A percentile compares a stretch with the other conserved stretches of the same genome.
These are phyloP conservation scores for Cokeromyces recurvatus DNA, from an alignment of 371 early-diverging fungal genomes.

Conservation along the genomic window DNA sequence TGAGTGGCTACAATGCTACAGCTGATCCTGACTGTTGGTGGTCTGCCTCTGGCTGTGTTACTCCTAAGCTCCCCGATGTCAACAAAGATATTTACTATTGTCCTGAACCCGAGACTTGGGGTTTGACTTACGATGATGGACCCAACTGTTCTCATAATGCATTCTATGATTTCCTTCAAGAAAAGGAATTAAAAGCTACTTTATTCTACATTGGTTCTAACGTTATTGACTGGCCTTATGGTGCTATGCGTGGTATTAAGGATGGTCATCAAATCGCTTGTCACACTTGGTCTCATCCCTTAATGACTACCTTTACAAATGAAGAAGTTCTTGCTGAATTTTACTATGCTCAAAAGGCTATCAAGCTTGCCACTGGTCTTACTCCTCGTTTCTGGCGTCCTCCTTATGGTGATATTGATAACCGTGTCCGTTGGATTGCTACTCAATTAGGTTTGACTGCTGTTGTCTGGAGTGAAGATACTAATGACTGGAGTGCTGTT, in stretches of 20 bases:
- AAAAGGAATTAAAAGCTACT: conserved; percentile 21
- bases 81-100: conserved; percentile 35
- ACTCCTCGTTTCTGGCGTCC: conserved; percentile 58
- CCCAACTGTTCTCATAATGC: conserved; percentile 52
- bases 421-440: conserved; percentile 51
- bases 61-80: conserved; percentile 30
- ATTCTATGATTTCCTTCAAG: conserved; percentile 39
- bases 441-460: conserved; percentile 43
- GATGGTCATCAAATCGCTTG: conserved; percentile 50
- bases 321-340: conserved; percentile 56
- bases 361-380: conserved; percentile 50
- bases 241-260: conserved; percentile 44
- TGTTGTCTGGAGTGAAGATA: conserved; percentile 46
- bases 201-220: conserved; percentile 40
- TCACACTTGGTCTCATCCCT: conserved; percentile 58
- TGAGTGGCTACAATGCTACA: conserved; percentile 21
- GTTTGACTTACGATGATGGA: conserved; percentile 46
- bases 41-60: conserved; percentile 33
- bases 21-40: conserved; percentile 49
- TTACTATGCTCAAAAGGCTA: conserved; percentile 45
- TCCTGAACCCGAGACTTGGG: conserved; percentile 43
- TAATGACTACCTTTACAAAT: conserved; percentile 49
- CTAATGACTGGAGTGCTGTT: conserved; percentile 43
- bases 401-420: conserved; percentile 50
- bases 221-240: conserved; percentile 44